Evolutionary conservation across 1,139 yeast species (phyloP).

Genomic region (Suhomyces maxii): DNA sequence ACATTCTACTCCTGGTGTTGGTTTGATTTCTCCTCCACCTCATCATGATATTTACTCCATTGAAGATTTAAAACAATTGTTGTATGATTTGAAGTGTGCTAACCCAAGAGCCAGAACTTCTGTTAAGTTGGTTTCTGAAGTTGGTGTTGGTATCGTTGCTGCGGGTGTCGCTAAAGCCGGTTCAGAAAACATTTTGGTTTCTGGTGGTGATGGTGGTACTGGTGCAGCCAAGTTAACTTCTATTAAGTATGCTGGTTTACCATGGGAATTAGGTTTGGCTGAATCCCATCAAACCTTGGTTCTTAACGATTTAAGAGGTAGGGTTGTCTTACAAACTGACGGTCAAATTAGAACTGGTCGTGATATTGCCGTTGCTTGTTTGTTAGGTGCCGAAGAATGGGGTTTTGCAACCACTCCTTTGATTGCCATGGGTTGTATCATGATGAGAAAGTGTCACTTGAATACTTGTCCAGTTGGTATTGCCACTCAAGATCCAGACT

Average conservation of each 20-base stretch:
- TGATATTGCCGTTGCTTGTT: conserved; percentile 93
- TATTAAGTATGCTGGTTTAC: conserved; percentile 94
- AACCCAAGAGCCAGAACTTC: conserved; percentile 97
- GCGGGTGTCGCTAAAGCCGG: conserved; percentile 99
- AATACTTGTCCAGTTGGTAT: conserved; percentile 98
- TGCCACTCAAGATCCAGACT: conserved; percentile 96
- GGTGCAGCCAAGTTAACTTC: conserved; percentile 99
- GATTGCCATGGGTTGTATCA: conserved; percentile 95
- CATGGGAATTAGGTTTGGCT: conserved; percentile 98
- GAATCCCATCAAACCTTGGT: conserved; percentile 98
- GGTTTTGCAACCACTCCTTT: conserved; percentile 97
- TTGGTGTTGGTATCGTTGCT: conserved; percentile 98
- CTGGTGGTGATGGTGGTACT: conserved; percentile 99
- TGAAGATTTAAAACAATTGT: conserved; percentile 95
- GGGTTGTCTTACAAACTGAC: conserved; percentile 94
- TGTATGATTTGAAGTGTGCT: conserved; percentile 93
- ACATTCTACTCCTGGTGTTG: conserved; percentile 96
- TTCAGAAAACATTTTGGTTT: conserved; percentile 91
- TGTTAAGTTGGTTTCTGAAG: conserved; percentile 94
- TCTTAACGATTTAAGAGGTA: conserved; percentile 90
- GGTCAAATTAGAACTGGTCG: conserved; percentile 97
- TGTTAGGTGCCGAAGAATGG: conserved; percentile 98
- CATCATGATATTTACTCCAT: conserved; percentile 98
- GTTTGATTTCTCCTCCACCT: conserved; percentile 96
- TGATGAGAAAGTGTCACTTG: conserved; percentile 82